Base-by-base conservation (phyloP, 192 early-diverging fungal genomes). In the Coemansia sp. region DNA sequence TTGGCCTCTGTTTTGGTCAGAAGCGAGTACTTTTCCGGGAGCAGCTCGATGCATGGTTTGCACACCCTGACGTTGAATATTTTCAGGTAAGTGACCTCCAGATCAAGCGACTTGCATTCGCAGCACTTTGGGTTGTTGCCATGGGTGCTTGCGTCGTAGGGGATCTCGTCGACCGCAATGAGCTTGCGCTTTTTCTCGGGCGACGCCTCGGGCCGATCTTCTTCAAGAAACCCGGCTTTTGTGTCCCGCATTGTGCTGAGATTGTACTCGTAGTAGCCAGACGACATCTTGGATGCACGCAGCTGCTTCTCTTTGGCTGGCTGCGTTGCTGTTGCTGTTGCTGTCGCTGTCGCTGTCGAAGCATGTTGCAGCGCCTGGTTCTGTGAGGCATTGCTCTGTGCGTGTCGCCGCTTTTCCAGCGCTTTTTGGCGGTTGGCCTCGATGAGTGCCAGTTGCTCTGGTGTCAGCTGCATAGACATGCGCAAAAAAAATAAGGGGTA, bases 1-100 rank as follows among this genome's bases (percentile, higher is more conserved):
- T 87, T 91, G 48, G 88, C 92, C 72, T 99, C 97, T 9, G 97
- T 98, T 73, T 99, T 99, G 33, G 95, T 99, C 42, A 98, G 75
- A 40, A 99, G 84, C 58, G 90, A 90, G 70, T 96, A 99, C 62
- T 92, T 93, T 34, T 99, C 96, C 0, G 92, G 87, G 13, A 84
- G 74, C 3, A 72, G 63, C 20, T 92, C 87, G 59, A 86, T 89
- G 67, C 97, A 99, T 30, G 60, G 58, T 23, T 82, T 62, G 71
- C 97, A 99, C 20, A 98, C 88, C 45, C 59, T 57, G 15, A 93
- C 73, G n/a, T 77, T 71, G 72, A 94, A 98, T 64, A 93, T 74
- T 39, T 87, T 84, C 18, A 86, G 51, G 57, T 91, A 90, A 3
- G 87, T 81, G 33, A 85, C 70, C 77, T 97, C 95, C 12, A 99